A percentile compares a stretch with the other conserved stretches of the same genome.
phyloP scores from a whole-genome alignment of 2,329 filamentous ascomycete species.

The Lasiodiplodia citricola region DNA sequence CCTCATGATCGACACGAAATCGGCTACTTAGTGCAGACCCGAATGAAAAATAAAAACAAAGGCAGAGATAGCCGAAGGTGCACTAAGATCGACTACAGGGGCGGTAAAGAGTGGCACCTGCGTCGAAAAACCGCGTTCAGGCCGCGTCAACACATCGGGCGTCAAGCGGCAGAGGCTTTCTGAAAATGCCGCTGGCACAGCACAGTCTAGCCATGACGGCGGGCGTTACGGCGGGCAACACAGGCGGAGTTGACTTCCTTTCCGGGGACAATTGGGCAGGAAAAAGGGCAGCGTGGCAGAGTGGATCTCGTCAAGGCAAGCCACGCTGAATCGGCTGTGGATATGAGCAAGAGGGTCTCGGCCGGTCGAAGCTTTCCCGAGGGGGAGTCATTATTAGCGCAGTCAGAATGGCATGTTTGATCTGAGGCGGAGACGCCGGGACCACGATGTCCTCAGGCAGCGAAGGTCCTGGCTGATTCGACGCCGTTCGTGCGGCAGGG shows the following conservation, averaged over 20 bases:
- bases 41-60: neutral
- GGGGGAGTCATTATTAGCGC: neutral
- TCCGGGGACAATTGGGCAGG: neutral
- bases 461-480: neutral
- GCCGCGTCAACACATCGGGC: neutral
- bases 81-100: neutral
- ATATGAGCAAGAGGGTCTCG: neutral
- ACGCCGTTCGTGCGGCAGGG: neutral
- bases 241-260: neutral
- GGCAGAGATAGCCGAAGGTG: neutral
- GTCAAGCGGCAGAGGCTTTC: neutral
- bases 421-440: neutral
- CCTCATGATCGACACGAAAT: neutral
- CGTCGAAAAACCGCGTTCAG: neutral
- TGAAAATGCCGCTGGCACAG: conserved; percentile 14
- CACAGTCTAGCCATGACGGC: neutral
- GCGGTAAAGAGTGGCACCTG: neutral
- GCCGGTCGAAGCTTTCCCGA: neutral
- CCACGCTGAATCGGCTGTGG: neutral
- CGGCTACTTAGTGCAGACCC: neutral
- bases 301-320: neutral
- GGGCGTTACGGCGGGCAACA: neutral
- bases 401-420: conserved; percentile 4
- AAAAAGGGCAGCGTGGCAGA: neutral
- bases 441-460: neutral